Evolutionary conservation across 2,329 filamentous ascomycete genomes (phyloP), one percentile per base, ranked within the genome.

Genomic region (Anthostomella pinea): DNA sequence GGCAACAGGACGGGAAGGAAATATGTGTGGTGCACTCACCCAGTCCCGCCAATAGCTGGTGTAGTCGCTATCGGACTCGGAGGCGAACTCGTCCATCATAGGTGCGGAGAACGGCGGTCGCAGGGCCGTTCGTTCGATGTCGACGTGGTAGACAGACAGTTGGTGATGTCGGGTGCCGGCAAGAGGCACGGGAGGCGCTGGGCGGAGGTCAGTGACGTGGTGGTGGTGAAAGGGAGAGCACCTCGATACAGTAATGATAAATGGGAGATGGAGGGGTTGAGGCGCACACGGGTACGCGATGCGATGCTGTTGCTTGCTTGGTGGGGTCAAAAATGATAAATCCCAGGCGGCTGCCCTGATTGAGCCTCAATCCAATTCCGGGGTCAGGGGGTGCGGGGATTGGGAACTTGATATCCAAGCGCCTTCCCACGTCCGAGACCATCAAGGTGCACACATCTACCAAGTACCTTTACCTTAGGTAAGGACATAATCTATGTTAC

Each of bases 21-120:
- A 47, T 19, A 22, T 30, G 7, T 18, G 11, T 30, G 13, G 28
- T 41, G 34, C 17, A 82, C 87, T 71, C 73, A 97, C 93, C 93
- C 93, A 98, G 69, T 98, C 93, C 64, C 91, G 77, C 93, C 93
- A 98, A 66, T 97, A 98, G 68, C 89, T 97, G 31, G 93, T 96
- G 64, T 97, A 98, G 70, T 98, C 93, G 67, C 90, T 96, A 63
- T 98, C 93, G 9, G 90, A 95, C 67, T 98, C 93, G 61, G 89
- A 96, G 51, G 88, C 90, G 67, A 93, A 97, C 68, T 97, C 91
- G 63, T 97, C 93, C 93, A 97, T 97, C 56, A 62, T 70, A 45
- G 35, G 46, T 33, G 41, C 27, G 33, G 4, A 21, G 23, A 27
- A 10, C 35, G 8, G 18, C 18, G 14, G 11, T 16, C 16, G 21